phyloP scores from a whole-genome alignment of 2,329 filamentous ascomycete species.

The Talaromyces sp. region DNA sequence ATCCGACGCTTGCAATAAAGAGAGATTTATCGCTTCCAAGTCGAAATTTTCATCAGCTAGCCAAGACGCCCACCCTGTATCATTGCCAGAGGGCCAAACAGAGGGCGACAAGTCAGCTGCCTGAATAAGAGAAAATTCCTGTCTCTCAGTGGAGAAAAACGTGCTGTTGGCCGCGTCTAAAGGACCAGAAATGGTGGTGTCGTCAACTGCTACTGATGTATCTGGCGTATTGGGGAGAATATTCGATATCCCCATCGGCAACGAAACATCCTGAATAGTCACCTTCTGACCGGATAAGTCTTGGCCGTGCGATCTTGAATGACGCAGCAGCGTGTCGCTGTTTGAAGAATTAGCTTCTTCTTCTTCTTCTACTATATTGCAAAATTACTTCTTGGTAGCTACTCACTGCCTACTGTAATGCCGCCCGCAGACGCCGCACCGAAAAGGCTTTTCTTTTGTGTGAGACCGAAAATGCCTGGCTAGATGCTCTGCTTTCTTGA shows the following conservation, averaged over 20 bases:
- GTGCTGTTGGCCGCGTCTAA: background rate
- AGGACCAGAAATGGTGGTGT: background rate
- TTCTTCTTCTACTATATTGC: background rate
- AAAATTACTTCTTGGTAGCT: background rate
- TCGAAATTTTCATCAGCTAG: background rate
- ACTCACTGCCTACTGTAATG: slow-evolving; percentile 21
- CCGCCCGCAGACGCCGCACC: slow-evolving; percentile 18
- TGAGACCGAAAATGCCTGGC: slow-evolving; percentile 25
- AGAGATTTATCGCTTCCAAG: background rate
- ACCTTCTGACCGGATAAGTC: background rate
- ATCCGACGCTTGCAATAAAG: background rate
- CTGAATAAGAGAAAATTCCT: background rate
- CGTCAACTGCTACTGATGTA: background rate
- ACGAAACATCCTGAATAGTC: background rate
- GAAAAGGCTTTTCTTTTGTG: slow-evolving; percentile 28
- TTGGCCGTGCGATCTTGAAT: background rate
- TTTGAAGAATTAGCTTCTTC: background rate
- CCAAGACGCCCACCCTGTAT: background rate
- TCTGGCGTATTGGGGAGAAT: background rate
- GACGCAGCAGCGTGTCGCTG: background rate
- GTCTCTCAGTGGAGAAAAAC: background rate
- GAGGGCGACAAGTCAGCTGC: background rate
- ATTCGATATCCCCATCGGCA: background rate
- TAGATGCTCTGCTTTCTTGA: slow-evolving; percentile 26
- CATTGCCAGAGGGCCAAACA: background rate